Conservation (phyloP, 352 stramenopile genomes). For the Elongisporangium senticosum region DNA sequence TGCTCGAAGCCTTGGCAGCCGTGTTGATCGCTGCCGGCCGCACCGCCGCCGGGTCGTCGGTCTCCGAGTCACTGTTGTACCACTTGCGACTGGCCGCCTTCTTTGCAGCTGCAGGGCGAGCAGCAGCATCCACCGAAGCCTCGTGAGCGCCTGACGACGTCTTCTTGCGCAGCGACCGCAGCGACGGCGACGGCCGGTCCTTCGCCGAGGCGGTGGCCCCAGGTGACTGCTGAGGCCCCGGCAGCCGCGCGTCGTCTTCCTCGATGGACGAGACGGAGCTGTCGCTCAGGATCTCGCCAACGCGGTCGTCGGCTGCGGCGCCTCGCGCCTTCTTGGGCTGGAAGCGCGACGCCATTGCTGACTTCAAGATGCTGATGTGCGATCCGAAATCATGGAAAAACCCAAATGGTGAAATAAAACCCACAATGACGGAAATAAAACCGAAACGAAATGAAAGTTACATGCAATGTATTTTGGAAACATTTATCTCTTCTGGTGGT, state of each 20-base stretch:
- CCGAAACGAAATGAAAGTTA: too few species aligned
- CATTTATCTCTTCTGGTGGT: constrained; percentile 22
- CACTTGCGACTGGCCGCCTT: constrained; percentile 28
- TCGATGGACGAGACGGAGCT: constrained; percentile 41
- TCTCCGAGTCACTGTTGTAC: constrained; percentile 45
- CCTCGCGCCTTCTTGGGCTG: constrained; percentile 13
- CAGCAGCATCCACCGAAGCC: not conserved
- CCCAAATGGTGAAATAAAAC: not conserved
- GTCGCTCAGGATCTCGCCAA: constrained; percentile 60
- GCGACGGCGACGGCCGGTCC: constrained; percentile 9
- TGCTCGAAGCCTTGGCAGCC: constrained; percentile 1
- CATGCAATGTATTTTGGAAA: too few species aligned
- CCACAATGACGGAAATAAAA: too few species aligned
- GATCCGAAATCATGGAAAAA: not conserved
- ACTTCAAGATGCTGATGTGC: not conserved
- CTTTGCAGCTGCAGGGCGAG: constrained; percentile 16
- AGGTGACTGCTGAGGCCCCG: not conserved
- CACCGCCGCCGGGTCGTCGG: constrained; percentile 11
- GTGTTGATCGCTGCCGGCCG: not conserved
- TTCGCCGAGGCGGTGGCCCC: constrained; percentile 1
- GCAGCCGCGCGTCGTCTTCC: constrained; percentile 1
- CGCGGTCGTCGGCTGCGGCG: constrained; percentile 16
- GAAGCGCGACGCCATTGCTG: constrained; percentile 18
- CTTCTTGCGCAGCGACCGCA: constrained; percentile 6
- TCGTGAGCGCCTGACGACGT: not conserved